A percentile compares a stretch with the other conserved stretches of the same genome.
Conservation (phyloP, 148 eudicot species). For the Cornus florida region DNA sequence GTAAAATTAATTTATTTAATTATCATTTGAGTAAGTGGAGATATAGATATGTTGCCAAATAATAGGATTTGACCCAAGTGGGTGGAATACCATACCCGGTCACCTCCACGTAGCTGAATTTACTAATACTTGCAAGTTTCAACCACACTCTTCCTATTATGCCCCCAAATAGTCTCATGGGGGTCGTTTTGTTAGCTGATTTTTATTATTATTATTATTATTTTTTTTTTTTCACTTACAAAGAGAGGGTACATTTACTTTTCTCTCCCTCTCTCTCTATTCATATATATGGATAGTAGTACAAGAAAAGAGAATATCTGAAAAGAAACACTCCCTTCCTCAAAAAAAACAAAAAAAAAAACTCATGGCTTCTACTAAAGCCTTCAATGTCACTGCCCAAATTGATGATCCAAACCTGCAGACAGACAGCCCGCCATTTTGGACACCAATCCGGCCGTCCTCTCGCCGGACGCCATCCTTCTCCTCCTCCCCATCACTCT, state of each 20-base stretch:
- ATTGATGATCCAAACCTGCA: conserved; percentile 5
- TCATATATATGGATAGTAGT: neutral
- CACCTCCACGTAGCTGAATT: neutral
- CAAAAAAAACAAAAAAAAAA: no score
- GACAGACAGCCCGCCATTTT: neutral
- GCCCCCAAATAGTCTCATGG: no score
- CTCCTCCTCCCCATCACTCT: conserved; percentile 24
- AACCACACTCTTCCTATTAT: no score
- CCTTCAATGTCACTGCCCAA: conserved; percentile 11
- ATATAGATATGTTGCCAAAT: no score
- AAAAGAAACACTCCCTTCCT: no score
- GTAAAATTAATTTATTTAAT: no score
- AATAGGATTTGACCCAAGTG: neutral
- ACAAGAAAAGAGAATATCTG: neutral
- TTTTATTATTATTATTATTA: no score
- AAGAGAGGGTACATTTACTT: neutral
- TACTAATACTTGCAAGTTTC: no score
- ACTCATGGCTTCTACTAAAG: conserved; percentile 13
- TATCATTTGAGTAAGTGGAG: no score
- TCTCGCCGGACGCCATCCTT: conserved; percentile 33
- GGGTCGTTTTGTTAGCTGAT: neutral
- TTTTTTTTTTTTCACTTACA: neutral
- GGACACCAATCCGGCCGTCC: conserved; percentile 17
- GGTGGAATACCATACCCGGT: neutral
- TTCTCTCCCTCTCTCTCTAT: no score